Conservation (phyloP, 139 green algal species). For the Axilococcus clingmanii region DNA sequence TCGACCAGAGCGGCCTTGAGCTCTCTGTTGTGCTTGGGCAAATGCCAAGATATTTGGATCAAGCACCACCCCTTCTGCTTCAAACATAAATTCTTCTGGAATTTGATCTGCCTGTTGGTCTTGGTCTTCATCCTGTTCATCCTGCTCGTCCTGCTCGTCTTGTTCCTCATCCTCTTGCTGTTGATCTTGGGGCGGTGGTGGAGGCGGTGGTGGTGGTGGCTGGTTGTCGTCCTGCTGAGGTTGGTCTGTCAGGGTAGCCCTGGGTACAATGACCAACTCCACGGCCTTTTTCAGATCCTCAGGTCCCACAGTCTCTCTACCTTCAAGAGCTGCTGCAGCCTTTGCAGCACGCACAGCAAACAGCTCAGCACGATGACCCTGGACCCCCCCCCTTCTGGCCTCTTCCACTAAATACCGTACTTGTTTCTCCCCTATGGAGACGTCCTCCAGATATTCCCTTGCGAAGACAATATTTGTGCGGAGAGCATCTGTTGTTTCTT, state of each 20-base stretch:
- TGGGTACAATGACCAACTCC: slow-evolving; percentile 85
- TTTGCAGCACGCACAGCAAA: slow-evolving; percentile 81
- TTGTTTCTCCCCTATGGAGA: slow-evolving; percentile 81
- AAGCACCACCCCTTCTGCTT: slow-evolving; percentile 88
- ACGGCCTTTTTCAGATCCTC: slow-evolving; percentile 93
- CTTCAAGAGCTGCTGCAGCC: slow-evolving; percentile 78
- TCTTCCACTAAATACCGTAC: slow-evolving; percentile 92
- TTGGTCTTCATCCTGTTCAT: slow-evolving; percentile 48
- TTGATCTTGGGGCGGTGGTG: slow-evolving; percentile 54
- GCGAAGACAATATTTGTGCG: slow-evolving; percentile 82
- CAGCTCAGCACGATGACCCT: slow-evolving; percentile 93
- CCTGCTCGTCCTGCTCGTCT: slow-evolving; percentile 70
- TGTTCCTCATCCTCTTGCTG: slow-evolving; percentile 66
- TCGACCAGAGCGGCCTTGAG: slow-evolving; percentile 75
- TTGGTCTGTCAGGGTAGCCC: slow-evolving; percentile 5
- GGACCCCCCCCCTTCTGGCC: slow-evolving; percentile 66
- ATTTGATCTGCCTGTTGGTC: slow-evolving; percentile 62
- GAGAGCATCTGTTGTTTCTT: slow-evolving; percentile 80
- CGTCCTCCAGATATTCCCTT: slow-evolving; percentile 92
- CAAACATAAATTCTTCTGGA: slow-evolving; percentile 98
- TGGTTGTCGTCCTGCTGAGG: slow-evolving; percentile 40
- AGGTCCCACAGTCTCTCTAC: slow-evolving; percentile 68
- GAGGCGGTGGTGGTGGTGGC: slow-evolving; percentile 78
- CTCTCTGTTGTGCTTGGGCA: slow-evolving; percentile 80
- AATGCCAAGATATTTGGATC: slow-evolving; percentile 89